These are phyloP conservation scores for Pseudisothecium myosuroides DNA, from an alignment of 225 moss, liverwort and hornwort genomes.

Conservation along the genomic window DNA sequence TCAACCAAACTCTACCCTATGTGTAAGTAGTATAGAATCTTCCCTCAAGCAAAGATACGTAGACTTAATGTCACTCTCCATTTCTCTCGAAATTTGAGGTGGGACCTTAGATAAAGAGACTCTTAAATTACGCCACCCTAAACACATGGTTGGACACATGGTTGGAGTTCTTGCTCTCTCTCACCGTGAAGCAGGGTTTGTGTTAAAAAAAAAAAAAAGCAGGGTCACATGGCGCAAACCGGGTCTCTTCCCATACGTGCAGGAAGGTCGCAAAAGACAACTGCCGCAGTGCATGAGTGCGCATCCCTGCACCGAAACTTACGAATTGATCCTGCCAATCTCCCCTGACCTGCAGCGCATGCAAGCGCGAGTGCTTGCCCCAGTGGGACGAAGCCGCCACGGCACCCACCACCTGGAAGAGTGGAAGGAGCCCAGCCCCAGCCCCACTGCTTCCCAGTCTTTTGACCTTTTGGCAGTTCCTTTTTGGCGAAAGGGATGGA, in stretches of 20 bases:
- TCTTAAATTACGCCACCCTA: too few relatives aligned
- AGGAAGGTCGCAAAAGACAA: neutral
- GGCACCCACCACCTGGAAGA: neutral
- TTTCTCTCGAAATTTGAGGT: neutral
- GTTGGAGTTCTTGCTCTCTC: neutral
- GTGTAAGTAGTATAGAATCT: neutral
- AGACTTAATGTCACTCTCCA: neutral
- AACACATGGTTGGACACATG: neutral
- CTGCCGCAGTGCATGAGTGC: neutral
- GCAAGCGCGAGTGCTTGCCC: neutral
- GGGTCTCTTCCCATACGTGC: too few relatives aligned
- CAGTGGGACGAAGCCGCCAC: neutral
- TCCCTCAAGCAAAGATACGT: rapidly evolving
- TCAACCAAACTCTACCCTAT: neutral
- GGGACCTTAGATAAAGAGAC: neutral
- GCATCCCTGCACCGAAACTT: neutral
- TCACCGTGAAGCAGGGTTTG: neutral
- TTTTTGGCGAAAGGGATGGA: neutral
- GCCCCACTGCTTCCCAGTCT: neutral
- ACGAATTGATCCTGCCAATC: neutral
- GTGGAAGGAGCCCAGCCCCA: neutral
- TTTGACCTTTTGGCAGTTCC: too few relatives aligned
- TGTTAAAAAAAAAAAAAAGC: too few relatives aligned
- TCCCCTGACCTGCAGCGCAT: neutral
- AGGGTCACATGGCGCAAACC: too few relatives aligned